Evolutionary conservation across 2,329 filamentous ascomycete species (phyloP), one percentile per base, ranked within the genome.

Genomic region (Verticillium dahliae): DNA sequence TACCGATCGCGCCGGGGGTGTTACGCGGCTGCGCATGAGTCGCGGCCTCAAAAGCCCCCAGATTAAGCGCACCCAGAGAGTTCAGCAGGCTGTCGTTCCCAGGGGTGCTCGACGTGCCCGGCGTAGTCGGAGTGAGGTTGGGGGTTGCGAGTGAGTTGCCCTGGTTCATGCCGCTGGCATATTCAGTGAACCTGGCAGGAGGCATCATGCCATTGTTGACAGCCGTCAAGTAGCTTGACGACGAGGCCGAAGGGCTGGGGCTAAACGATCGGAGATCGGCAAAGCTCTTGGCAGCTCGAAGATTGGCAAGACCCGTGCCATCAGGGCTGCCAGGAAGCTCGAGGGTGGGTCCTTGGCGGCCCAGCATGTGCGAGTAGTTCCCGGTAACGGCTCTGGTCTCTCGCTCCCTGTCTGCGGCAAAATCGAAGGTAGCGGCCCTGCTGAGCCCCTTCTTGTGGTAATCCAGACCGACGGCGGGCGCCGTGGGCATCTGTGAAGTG

Each of bases 371-470:
- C 66, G 74, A 69, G 67, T 92, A 94, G 66, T 89, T 89, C 66
- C 85, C 87, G 57, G 81, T 82, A 22, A 87, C 88, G 37, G 78
- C 79, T 22, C 83, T 77, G 27, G 90, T 88, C 64, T 89, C 90
- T 60, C 90, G 88, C 64, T 89, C 90, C 60, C 90, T 85, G 59
- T 90, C 86, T 65, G 92, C 90, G 66, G 91, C 92, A 75, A 98
- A 98, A 75, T 98, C 95, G 67, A 96, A 97, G 2, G 95, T 98
- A n/a, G 95, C 95, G 15, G 95, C 93, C 65, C 95, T 89, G 78
- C 92, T 97, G 39, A 99, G 80, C 4, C 89, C 90, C 63, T 94
- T 90, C 67, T 94, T 89, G 68, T 92, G 88, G 61, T 90, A 86
- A 66, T 96, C 91, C 58, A 87, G 80, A 27, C 86, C 85, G 62